Base-by-base conservation (phyloP, 129 eudicot genomes). In the Arctium minus region DNA sequence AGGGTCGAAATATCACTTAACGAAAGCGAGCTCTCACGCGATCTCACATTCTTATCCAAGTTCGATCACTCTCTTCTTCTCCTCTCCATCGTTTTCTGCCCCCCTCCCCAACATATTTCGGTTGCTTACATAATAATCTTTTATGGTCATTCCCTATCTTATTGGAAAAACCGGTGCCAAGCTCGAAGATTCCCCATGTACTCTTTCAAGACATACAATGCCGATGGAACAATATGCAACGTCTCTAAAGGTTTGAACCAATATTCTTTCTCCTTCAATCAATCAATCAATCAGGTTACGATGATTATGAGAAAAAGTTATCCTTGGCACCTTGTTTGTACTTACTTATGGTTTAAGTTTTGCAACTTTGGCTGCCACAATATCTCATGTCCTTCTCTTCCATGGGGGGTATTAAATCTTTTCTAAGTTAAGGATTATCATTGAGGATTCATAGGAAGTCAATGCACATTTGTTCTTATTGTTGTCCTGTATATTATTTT, bases 381-480 rank as follows among this genome's bases (percentile, higher is more conserved):
- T 95, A 22, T 92, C 98, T 9, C 98, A 95, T 79, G 98, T 92
- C n/a, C 81, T 86, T 31, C 90, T 95, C 75, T 95, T 92, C 86
- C 88, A 95, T 77, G 98, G 98, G 36, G 90, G 92, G 98, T 92
- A 84, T 33, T 6, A 80, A 12, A 37, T 53, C 1, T 1, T 33
- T 33, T 33, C 2, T 2, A 33, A 33, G 36, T 56, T 18, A 13
- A 7, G 10, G 17, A 17, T 46, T n/a, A 72, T 29, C 69, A 50
- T 46, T 22, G 48, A 70, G 15, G 73, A 8, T 83, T 32, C 15
- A 33, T 9, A 67, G 17, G 11, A 4, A 56, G 27, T 78, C 4
- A 12, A 30, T 42, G 30, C 1, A 2, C 3, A 68, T 50, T 56
- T 32, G 10, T 73, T 83, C 39, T 29, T 79, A 15, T 17, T 74